A percentile compares a stretch with the other conserved stretches of the same genome.
These are phyloP conservation scores for Colletotrichum camelliae DNA, from an alignment of 2,329 filamentous ascomycete species.

Conservation along the genomic window DNA sequence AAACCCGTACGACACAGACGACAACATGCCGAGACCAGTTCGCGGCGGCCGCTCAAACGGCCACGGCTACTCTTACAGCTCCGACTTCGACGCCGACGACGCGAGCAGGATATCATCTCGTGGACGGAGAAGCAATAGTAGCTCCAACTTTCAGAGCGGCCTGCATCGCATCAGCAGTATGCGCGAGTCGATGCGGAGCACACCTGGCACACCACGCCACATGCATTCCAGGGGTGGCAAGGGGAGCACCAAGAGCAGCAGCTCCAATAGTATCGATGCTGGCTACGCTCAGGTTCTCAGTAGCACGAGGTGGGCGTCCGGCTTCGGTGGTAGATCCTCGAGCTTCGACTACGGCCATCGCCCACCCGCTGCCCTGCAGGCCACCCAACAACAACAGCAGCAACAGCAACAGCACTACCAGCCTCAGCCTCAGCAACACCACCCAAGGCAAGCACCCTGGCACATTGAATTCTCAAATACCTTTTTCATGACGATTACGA, in stretches of 20 bases:
- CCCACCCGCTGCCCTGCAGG: slow-evolving; percentile 29
- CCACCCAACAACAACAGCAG: slow-evolving; percentile 26
- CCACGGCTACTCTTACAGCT: slow-evolving; percentile 61
- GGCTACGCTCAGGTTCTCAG: slow-evolving; percentile 64
- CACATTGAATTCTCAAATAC: slow-evolving; percentile 55
- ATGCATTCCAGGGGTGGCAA: slow-evolving; percentile 64
- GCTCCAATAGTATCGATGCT: slow-evolving; percentile 69
- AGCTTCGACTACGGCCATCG: slow-evolving; percentile 74
- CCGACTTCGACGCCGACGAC: slow-evolving; percentile 64
- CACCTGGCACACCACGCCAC: slow-evolving; percentile 45
- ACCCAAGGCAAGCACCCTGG: slow-evolving; percentile 39
- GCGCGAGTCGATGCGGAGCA: slow-evolving; percentile 49
- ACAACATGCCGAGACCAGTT: slow-evolving; percentile 12
- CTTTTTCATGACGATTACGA: slow-evolving; percentile 67
- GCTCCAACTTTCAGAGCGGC: slow-evolving; percentile 70
- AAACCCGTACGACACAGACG: slow-evolving; percentile 20
- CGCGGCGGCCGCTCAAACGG: slow-evolving; percentile 24
- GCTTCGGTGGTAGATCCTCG: slow-evolving; percentile 64
- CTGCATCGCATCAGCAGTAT: slow-evolving; percentile 69
- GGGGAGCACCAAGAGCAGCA: slow-evolving; percentile 77
- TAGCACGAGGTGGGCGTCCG: slow-evolving; percentile 64
- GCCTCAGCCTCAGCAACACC: slow-evolving; percentile 21
- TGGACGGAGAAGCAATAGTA: slow-evolving; percentile 79
- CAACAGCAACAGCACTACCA: background rate
- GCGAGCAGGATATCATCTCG: slow-evolving; percentile 61